Evolutionary conservation across 495 filamentous ascomycete genomes (phyloP).

Genomic region (Margaritispora aquatica): DNA sequence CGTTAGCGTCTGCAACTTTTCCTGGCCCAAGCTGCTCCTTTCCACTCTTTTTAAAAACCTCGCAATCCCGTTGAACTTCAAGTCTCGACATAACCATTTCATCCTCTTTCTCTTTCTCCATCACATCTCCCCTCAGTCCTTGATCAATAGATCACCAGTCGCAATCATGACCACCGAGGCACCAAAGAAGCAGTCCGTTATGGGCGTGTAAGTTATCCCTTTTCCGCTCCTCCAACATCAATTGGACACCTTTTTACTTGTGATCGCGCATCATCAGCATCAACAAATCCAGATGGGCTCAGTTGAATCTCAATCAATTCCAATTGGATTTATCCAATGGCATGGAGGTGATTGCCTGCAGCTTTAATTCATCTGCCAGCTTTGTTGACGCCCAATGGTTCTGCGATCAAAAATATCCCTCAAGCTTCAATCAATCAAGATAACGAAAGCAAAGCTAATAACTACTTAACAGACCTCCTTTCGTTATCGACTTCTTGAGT

Average conservation of each 20-base stretch:
- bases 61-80: slow-evolving; percentile 11
- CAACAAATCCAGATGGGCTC: slow-evolving; percentile 9
- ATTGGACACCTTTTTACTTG: slow-evolving; percentile 1
- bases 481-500: slow-evolving; percentile 97
- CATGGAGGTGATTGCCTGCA: slow-evolving; percentile 9
- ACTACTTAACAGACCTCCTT: slow-evolving; percentile 33
- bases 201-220: slow-evolving; percentile 79
- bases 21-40: slow-evolving; percentile 4
- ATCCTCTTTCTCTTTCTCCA: slow-evolving; percentile 17
- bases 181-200: slow-evolving; percentile 64
- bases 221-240: slow-evolving; percentile 2
- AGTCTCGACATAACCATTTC: slow-evolving; percentile 15
- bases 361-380: slow-evolving; percentile 5
- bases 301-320: slow-evolving; percentile 8
- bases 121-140: slow-evolving; percentile 30
- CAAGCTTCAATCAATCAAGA: slow-evolving; percentile 14
- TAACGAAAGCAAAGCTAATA: slow-evolving; percentile 30
- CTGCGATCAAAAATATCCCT: slow-evolving; percentile 20
- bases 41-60: slow-evolving; percentile 14
- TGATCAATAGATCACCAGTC: slow-evolving; percentile 30
- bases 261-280: slow-evolving; percentile 13
- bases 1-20: not conserved
- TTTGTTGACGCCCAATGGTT: slow-evolving; percentile 24
- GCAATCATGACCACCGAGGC: slow-evolving; percentile 41
- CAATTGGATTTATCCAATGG: slow-evolving; percentile 19